Base-by-base conservation (phyloP, 2,329 filamentous ascomycete species). In the Tolypocladium endophyticum region DNA sequence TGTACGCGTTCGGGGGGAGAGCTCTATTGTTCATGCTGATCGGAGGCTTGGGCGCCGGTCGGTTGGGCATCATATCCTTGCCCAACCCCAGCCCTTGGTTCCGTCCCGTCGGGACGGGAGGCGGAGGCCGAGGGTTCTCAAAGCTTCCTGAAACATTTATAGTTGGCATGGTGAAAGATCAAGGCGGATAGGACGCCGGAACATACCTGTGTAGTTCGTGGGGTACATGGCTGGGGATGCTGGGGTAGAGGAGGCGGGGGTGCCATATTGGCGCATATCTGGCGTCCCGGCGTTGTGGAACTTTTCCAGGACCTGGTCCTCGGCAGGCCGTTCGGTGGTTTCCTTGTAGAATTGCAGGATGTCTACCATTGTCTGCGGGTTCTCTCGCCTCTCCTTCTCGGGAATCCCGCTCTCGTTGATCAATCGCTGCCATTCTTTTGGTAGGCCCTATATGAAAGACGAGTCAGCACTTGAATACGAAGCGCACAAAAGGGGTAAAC, bases 311-410 rank as follows among this genome's bases (percentile, higher is more conserved):
- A 94, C 88, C 68, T 90, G 89, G 69, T 96, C 90, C 71, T 97
- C 91, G 62, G 86, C 85, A 61, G 85, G 86, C 67, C 80, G 81
- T 67, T 93, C 90, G 33, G 90, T 88, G 64, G 91, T 96, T 76
- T 96, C 93, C 73, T 97, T 95, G 80, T 96, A 97, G 73, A 97
- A 97, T 61, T 88, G 90, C 75, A 99, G 87, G 68, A 99, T 94
- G 73, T 97, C 90, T 70, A 95, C 88, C 76, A 97, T 92, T 61
- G 93, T 92, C 74, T 97, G 92, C 3, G 94, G 94, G 70, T 97
- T 92, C 74, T 96, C 89, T 72, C 93, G 90, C 74, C 95, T 89
- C 73, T 97, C 94, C 76, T 94, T 92, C 76, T 96, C 92, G 35
- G 92, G 90, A 69, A 99, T 97, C 64, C 94, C 94, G 74, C 90